A percentile compares a stretch with the other conserved stretches of the same genome.
Conservation (phyloP, 768 basidiomycete species). For the Symmetrospora coprosmae region DNA sequence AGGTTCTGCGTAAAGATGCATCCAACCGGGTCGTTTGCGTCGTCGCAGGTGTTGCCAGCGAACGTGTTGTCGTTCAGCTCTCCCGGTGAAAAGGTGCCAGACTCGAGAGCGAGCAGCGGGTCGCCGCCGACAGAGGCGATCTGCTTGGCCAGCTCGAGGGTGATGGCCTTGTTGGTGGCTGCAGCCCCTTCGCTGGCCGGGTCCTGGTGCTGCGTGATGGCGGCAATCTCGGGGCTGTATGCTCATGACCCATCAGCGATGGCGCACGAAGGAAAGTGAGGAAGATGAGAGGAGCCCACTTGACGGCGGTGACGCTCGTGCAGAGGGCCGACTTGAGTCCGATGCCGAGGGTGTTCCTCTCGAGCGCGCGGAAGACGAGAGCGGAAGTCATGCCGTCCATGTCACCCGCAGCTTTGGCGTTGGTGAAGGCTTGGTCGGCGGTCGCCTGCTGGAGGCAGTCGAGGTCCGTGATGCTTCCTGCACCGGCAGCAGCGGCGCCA, state of each 20-base stretch:
- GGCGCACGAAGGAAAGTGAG: background rate
- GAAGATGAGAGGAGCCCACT: background rate
- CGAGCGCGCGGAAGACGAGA: constrained; percentile 51
- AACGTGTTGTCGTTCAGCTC: constrained; percentile 45
- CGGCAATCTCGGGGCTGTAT: background rate
- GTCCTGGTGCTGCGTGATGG: constrained; percentile 39
- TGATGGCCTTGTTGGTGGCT: constrained; percentile 51
- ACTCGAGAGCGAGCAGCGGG: constrained; percentile 47
- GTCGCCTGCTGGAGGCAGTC: constrained; percentile 37
- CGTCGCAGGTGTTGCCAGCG: constrained; percentile 48
- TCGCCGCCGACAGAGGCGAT: constrained; percentile 53
- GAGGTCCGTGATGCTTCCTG: constrained; percentile 43
- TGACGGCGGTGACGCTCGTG: background rate
- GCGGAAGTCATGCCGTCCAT: constrained; percentile 48
- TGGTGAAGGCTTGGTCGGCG: constrained; percentile 58
- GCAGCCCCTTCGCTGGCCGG: constrained; percentile 50
- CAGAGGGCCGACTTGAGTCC: background rate
- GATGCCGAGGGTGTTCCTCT: constrained; percentile 45
- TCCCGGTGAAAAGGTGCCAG: constrained; percentile 53
- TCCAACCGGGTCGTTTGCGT: constrained; percentile 45
- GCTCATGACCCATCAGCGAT: background rate
- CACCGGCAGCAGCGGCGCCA: constrained; percentile 48
- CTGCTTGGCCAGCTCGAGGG: constrained; percentile 51
- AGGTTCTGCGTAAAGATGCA: constrained; percentile 55
- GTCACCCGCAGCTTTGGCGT: constrained; percentile 52